These are phyloP conservation scores for Stylosanthes scabra DNA, from an alignment of 331 rosid species.

Conservation along the genomic window DNA sequence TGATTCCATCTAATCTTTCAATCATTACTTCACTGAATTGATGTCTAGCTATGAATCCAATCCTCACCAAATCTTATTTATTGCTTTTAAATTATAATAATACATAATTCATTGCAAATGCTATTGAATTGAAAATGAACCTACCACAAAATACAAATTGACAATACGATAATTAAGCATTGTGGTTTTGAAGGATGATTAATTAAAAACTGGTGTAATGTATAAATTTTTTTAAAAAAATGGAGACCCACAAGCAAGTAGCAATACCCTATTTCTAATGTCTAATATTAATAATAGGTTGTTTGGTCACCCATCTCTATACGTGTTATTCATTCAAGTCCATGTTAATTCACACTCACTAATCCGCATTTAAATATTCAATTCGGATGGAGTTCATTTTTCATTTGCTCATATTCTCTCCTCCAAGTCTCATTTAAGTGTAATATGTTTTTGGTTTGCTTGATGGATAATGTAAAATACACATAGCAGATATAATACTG, in stretches of 20 bases:
- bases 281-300: not conserved
- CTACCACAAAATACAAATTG: constrained; percentile 1
- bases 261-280: not conserved
- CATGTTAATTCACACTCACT: not conserved
- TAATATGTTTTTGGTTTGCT: not conserved
- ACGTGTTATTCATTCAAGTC: constrained; percentile 7
- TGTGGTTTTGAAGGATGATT: not conserved
- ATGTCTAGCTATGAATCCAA: constrained; percentile 18
- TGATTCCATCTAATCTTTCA: constrained; percentile 21
- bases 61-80: constrained; percentile 19
- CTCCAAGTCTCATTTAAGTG: too few relatives aligned
- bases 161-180: not conserved
- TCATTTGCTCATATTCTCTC: not conserved
- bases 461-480: not conserved
- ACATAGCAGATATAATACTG: too few relatives aligned
- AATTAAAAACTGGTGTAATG: not conserved
- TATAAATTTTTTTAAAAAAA: not conserved
- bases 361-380: not conserved
- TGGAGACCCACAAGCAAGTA: constrained; percentile 17
- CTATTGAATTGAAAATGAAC: not conserved
- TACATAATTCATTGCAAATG: not conserved
- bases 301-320: not conserved
- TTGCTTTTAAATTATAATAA: not conserved
- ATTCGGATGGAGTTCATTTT: not conserved
- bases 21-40: constrained; percentile 32